phyloP scores from a whole-genome alignment of 345 rosid genomes.

The Crucihimalaya himalaica region DNA sequence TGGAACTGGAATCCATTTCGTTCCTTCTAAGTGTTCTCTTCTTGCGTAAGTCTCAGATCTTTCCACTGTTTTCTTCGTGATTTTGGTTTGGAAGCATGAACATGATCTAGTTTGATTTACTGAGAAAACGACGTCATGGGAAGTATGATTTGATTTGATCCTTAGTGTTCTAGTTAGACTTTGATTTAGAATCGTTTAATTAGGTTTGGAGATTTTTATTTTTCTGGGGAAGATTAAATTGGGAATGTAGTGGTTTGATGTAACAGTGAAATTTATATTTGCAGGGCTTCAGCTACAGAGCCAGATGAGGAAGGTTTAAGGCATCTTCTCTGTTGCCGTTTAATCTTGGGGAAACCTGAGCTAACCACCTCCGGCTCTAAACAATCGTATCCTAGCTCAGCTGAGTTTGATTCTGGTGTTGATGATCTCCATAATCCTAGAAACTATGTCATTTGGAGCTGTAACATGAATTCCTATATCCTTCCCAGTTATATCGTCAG shows the following conservation, averaged over 20 bases:
- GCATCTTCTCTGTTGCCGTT: conserved; percentile 72
- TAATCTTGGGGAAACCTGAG: conserved; percentile 73
- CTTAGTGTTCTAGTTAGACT: background rate
- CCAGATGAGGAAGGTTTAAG: conserved; percentile 58
- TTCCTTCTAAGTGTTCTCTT: conserved; percentile 29
- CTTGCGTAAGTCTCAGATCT: conserved; percentile 41
- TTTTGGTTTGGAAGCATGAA: background rate
- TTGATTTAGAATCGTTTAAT: background rate
- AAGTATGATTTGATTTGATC: background rate
- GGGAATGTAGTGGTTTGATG: background rate
- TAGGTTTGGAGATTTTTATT: too few relatives aligned
- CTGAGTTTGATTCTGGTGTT: conserved; percentile 67
- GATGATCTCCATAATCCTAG: conserved; percentile 50
- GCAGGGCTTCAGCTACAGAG: conserved; percentile 25
- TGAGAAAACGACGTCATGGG: too few relatives aligned
- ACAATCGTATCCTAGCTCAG: conserved; percentile 59
- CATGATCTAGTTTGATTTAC: background rate
- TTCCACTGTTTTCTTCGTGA: background rate
- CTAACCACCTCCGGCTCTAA: conserved; percentile 48
- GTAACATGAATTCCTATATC: conserved; percentile 60
- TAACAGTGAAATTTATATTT: background rate
- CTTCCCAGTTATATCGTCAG: conserved; percentile 61
- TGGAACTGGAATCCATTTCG: conserved; percentile 46
- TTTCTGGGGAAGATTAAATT: background rate
- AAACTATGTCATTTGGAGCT: conserved; percentile 69